Evolutionary conservation across 352 stramenopile genomes (phyloP).

Genomic region (Pythium dissimile): DNA sequence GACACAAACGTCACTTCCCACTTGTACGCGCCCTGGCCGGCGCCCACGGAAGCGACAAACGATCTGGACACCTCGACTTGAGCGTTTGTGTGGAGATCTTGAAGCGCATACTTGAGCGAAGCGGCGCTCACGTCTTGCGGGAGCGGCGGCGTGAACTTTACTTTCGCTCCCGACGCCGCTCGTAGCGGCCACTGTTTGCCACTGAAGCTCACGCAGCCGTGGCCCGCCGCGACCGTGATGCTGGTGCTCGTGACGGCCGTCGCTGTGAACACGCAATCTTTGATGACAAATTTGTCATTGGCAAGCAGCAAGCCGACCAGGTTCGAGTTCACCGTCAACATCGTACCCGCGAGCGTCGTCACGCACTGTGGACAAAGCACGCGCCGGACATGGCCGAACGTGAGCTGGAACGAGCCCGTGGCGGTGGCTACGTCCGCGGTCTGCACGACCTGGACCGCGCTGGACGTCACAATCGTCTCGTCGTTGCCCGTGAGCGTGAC

Average conservation of each 20-base stretch:
- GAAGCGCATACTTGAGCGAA: constrained; percentile 55
- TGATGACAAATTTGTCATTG: constrained; percentile 58
- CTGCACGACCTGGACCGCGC: constrained; percentile 78
- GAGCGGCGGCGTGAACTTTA: constrained; percentile 58
- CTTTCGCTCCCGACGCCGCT: constrained; percentile 15
- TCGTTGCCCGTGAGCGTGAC: constrained; percentile 67
- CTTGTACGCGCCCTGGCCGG: constrained; percentile 42
- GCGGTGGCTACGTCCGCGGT: constrained; percentile 23
- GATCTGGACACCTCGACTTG: constrained; percentile 44
- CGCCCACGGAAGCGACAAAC: constrained; percentile 15
- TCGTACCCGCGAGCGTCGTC: constrained; percentile 34
- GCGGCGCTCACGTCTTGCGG: constrained; percentile 51
- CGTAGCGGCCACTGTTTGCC: constrained; percentile 41
- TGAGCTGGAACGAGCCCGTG: constrained; percentile 65
- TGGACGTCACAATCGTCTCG: constrained; percentile 84
- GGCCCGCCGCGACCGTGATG: constrained; percentile 49
- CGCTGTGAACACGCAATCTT: constrained; percentile 70
- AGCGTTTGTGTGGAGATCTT: constrained; percentile 45
- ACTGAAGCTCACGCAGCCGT: constrained; percentile 55
- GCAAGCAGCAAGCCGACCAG: constrained; percentile 54
- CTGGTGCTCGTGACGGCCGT: constrained; percentile 31
- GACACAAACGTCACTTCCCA: constrained; percentile 93
- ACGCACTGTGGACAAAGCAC: constrained; percentile 59
- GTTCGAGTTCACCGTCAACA: constrained; percentile 59
- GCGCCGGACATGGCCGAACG: constrained; percentile 55